A percentile compares a stretch with the other conserved stretches of the same genome.
These are phyloP conservation scores for Dicorynia guianensis DNA, from an alignment of 306 rosid species.

Conservation along the genomic window DNA sequence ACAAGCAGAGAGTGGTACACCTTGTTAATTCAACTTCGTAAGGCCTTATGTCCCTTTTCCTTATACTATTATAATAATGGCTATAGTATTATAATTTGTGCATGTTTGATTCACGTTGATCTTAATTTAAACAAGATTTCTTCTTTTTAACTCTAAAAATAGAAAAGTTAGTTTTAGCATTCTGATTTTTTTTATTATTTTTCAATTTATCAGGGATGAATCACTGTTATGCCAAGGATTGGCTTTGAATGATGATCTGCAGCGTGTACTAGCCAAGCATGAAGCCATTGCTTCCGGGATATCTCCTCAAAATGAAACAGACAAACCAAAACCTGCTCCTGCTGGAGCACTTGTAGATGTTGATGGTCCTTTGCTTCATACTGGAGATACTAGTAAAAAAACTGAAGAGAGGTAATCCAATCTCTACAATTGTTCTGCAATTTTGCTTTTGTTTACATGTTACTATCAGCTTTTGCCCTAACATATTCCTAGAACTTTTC, in stretches of 20 bases:
- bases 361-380: slow-evolving; percentile 79
- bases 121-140: slow-evolving; percentile 23
- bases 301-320: slow-evolving; percentile 52
- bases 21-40: slow-evolving; percentile 97
- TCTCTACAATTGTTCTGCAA: slow-evolving; percentile 12
- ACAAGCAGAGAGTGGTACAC: slow-evolving; percentile 97
- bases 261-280: slow-evolving; percentile 86
- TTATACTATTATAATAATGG: slow-evolving; percentile 6
- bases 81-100: background rate
- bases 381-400: slow-evolving; percentile 72
- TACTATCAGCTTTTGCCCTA: slow-evolving; percentile 6
- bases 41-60: slow-evolving; percentile 46
- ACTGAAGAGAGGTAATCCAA: slow-evolving; percentile 59
- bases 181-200: slow-evolving; percentile 16
- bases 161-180: background rate
- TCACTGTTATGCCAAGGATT: slow-evolving; percentile 95
- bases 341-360: slow-evolving; percentile 60
- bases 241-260: slow-evolving; percentile 93
- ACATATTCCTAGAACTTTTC: slow-evolving; percentile 15
- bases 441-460: slow-evolving; percentile 37
- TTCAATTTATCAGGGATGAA: no score
- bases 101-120: slow-evolving; percentile 31
- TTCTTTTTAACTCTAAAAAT: slow-evolving; percentile 28
- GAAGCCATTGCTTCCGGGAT: slow-evolving; percentile 89
- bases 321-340: slow-evolving; percentile 65